Percentiles rank a stretch among this genome's conserved stretches.
Conservation (phyloP, 768 basidiomycete genomes). For the Leccinum boreale region DNA sequence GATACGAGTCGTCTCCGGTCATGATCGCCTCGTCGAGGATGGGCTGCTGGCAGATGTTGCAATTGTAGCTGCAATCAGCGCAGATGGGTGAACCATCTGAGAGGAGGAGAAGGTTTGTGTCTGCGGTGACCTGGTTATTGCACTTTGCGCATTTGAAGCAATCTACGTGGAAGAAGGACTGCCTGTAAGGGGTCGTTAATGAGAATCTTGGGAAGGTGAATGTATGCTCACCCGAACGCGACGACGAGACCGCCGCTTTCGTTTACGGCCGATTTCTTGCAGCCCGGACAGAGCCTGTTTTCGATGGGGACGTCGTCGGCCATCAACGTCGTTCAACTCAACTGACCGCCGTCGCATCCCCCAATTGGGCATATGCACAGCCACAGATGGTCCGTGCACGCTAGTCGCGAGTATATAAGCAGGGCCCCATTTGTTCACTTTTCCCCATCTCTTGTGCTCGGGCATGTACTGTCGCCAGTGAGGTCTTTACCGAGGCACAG, state of each 20-base stretch:
- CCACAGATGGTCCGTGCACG: slow-evolving; percentile 22
- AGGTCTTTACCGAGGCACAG: slow-evolving; percentile 95
- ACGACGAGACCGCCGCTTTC: slow-evolving; percentile 87
- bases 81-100: slow-evolving; percentile 98
- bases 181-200: slow-evolving; percentile 41
- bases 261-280: slow-evolving; percentile 74
- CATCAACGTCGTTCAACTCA: slow-evolving; percentile 11
- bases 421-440: too few relatives aligned
- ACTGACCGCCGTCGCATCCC: background rate
- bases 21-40: slow-evolving; percentile 99
- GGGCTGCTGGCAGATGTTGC: slow-evolving; percentile 89
- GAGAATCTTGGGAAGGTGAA: background rate
- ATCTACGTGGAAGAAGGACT: slow-evolving; percentile 92
- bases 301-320: slow-evolving; percentile 31
- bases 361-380: background rate
- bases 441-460: slow-evolving; percentile 85
- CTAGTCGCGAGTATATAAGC: slow-evolving; percentile 7
- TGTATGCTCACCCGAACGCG: slow-evolving; percentile 80
- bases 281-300: slow-evolving; percentile 76
- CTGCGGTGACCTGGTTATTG: slow-evolving; percentile 85
- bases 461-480: slow-evolving; percentile 94
- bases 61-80: slow-evolving; percentile 89
- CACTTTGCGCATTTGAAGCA: slow-evolving; percentile 99
- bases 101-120: slow-evolving; percentile 94
- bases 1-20: slow-evolving; percentile 98